A percentile compares a stretch with the other conserved stretches of the same genome.
phyloP scores from a whole-genome alignment of 257 asterid genomes.

The Plectranthus barbatus region DNA sequence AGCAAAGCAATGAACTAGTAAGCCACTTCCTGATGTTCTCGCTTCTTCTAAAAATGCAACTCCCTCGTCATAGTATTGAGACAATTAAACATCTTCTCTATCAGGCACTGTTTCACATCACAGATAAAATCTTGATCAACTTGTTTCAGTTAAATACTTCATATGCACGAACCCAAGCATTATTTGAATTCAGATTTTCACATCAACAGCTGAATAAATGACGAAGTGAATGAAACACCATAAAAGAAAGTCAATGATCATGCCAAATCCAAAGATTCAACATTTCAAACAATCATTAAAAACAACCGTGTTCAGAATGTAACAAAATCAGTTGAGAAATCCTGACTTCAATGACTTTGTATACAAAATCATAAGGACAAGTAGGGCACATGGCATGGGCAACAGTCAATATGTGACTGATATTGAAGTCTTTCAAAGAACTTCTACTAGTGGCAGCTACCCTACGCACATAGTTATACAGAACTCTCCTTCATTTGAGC shows the following conservation, averaged over 20 bases:
- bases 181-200: not conserved
- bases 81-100: slow-evolving; percentile 39
- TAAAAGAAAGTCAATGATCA: not conserved
- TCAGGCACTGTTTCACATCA: slow-evolving; percentile 56
- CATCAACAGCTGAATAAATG: not conserved
- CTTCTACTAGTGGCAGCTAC: slow-evolving; percentile 15
- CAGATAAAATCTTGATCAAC: not conserved
- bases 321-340: not conserved
- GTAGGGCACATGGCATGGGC: slow-evolving; percentile 41
- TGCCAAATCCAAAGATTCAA: not conserved
- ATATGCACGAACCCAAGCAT: not conserved
- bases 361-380: slow-evolving; percentile 56
- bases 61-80: slow-evolving; percentile 61
- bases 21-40: slow-evolving; percentile 52
- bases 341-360: slow-evolving; percentile 56
- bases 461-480: too few species aligned
- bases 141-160: not conserved
- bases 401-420: slow-evolving; percentile 69
- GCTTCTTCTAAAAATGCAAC: slow-evolving; percentile 75
- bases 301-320: not conserved
- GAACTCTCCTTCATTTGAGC: too few species aligned
- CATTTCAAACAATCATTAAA: not conserved
- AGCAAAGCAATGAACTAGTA: slow-evolving; percentile 75
- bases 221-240: not conserved
- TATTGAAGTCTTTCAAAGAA: slow-evolving; percentile 49